Base-by-base conservation (phyloP, 441 rosid genomes). In the Theobroma grandiflorum region DNA sequence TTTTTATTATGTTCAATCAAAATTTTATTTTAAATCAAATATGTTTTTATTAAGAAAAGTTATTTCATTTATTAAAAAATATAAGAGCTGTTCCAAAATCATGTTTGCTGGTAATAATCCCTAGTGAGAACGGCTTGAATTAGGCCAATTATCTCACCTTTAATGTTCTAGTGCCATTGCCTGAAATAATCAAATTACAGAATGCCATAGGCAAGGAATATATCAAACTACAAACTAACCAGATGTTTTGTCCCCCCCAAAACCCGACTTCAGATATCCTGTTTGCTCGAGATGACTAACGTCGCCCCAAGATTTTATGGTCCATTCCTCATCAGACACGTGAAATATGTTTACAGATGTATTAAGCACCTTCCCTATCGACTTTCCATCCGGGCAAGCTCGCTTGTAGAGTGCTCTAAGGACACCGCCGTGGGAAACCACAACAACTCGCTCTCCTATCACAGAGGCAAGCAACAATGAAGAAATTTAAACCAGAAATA, bases 351-450 rank as follows among this genome's bases (percentile, higher is more conserved):
- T 90, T 47, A 94, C 74, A 3, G 98, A 94, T 66, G 92, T 86
- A 74, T 92, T 96, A 53, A 89, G 86, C 26, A 96, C 79, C 82
- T 89, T 96, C 58, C 88, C 92, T 7, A 43, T 75, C 3, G 79
- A 77, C 74, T 55, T 73, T 57, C 76, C 85, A 16, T 80, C 83
- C 50, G 94, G 97, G 89, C 89, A 78, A 84, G 95, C 97, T 38
- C 89, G 84, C 86, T 84, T 83, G 79, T 86, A 79, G 9, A 93
- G 89, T 43, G 93, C 72, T 86, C 95, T 85, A 64, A 96, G 88
- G 5, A 86, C 93, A 74, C 98, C 94, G 11, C 99, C 98, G 78
- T 93, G 99, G 71, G 93, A 86, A 62, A 94, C 96, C 50, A 90
- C 96, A 22, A 86, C 90, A 16, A 93, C 90, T 74, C 91, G 88